phyloP scores from a whole-genome alignment of 208 protist genomes.

The Endotrypanum monterogeii region DNA sequence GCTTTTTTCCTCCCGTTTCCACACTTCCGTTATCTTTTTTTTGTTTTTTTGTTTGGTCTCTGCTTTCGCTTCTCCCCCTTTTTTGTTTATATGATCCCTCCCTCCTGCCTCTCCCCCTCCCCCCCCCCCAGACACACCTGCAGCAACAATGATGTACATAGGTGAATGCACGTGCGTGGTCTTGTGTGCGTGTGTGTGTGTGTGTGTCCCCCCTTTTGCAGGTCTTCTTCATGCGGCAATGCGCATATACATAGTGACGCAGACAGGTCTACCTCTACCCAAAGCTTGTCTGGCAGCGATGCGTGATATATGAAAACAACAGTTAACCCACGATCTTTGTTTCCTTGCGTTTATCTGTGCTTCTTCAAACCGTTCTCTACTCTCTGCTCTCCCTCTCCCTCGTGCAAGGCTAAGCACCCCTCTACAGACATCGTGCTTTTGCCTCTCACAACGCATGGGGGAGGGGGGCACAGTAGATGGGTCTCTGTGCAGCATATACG shows the following conservation, averaged over 20 bases:
- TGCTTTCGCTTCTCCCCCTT: not conserved
- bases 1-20: not conserved
- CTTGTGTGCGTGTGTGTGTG: slow-evolving; percentile 1
- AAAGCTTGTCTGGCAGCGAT: not conserved
- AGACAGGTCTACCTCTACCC: not conserved
- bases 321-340: not conserved
- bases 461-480: not conserved
- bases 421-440: not conserved
- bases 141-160: not conserved
- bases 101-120: not conserved
- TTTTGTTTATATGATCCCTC: not conserved
- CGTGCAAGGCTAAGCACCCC: not conserved
- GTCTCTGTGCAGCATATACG: not conserved
- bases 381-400: too few species aligned
- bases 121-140: not conserved
- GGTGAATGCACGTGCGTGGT: not conserved
- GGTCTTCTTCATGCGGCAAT: not conserved
- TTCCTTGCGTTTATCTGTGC: not conserved
- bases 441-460: not conserved
- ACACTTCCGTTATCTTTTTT: not conserved
- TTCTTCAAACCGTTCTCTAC: not conserved
- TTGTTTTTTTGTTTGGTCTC: not conserved
- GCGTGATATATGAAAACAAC: not conserved
- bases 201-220: not conserved
- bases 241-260: not conserved